These are phyloP conservation scores for apple (Malus domestica) DNA, from an alignment of 306 rosid species.

Conservation along the genomic window ASM211411v1 NC_041800.1:9223001-9223500, in stretches of 20 bases:
- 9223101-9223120: background rate
- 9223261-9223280: too few relatives aligned
- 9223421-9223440: too few relatives aligned
- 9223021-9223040: background rate
- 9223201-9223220: too few relatives aligned
- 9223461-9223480: background rate
- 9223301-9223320: too few relatives aligned
- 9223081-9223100: background rate
- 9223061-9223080: background rate
- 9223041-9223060: background rate
- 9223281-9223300: too few relatives aligned
- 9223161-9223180: background rate
- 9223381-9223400: too few relatives aligned
- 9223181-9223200: background rate
- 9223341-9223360: too few relatives aligned
- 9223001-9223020: background rate
- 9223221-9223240: too few relatives aligned
- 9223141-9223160: background rate
- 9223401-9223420: too few relatives aligned
- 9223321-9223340: too few relatives aligned
- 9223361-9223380: too few relatives aligned
- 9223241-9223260: too few relatives aligned
- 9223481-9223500: background rate
- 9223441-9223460: background rate
- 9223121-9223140: background rate